A percentile compares a stretch with the other conserved stretches of the same genome.
Conservation (phyloP, 139 green algal genomes). For the Choricystis sp. region DNA sequence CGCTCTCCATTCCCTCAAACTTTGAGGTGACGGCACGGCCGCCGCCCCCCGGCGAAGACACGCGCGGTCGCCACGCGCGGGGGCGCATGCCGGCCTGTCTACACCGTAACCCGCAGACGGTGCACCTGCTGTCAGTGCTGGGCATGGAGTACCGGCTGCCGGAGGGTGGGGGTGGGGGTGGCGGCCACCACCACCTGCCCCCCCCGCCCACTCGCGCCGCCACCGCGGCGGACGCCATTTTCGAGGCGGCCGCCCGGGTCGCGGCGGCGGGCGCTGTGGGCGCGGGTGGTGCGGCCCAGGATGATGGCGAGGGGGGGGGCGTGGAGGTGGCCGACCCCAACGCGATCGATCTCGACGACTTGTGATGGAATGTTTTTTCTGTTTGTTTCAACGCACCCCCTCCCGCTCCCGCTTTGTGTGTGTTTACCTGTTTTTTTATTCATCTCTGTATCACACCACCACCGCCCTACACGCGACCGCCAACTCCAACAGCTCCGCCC, state of each 20-base stretch:
- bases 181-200: background rate
- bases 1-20: constrained; percentile 43
- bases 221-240: background rate
- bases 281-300: background rate
- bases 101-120: constrained; percentile 36
- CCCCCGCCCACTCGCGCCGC: background rate
- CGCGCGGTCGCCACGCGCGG: constrained; percentile 11
- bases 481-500: background rate
- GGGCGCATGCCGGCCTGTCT: constrained; percentile 13
- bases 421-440: background rate
- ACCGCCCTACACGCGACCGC: background rate
- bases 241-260: background rate
- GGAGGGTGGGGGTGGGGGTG: background rate
- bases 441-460: background rate
- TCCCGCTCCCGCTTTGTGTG: too few relatives aligned
- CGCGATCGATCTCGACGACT: constrained; percentile 40
- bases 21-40: constrained; percentile 41
- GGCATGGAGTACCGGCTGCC: constrained; percentile 45
- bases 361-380: constrained; percentile 3
- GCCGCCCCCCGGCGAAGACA: constrained; percentile 17
- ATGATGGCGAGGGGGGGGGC: background rate
- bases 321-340: constrained; percentile 30
- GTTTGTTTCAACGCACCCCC: too few relatives aligned
- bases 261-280: background rate
- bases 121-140: constrained; percentile 49